Evolutionary conservation across 2,329 filamentous ascomycete species (phyloP).

Genomic region (Fusarium solani-melongenae): DNA sequence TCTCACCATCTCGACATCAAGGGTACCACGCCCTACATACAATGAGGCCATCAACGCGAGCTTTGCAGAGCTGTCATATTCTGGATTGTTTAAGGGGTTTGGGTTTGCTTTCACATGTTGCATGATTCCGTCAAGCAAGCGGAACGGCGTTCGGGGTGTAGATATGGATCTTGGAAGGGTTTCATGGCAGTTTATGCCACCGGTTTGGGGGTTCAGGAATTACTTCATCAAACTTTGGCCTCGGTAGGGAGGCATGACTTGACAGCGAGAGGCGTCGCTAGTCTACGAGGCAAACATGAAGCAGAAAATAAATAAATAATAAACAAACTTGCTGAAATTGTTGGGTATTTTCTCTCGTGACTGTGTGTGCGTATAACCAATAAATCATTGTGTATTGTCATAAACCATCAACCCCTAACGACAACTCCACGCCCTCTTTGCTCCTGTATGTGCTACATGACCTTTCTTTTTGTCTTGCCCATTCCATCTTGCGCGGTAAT

Average conservation of each 20-base stretch:
- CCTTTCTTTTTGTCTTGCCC: constrained; percentile 4
- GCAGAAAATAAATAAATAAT: constrained; percentile 24
- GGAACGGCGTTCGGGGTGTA: constrained; percentile 34
- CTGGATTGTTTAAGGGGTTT: constrained; percentile 25
- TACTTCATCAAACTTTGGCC: constrained; percentile 10
- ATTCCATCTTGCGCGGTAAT: constrained; percentile 18
- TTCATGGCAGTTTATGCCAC: constrained; percentile 20
- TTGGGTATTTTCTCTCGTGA: constrained; percentile 33
- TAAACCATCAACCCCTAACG: constrained; percentile 24
- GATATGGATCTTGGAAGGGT: not conserved
- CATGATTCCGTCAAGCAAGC: constrained; percentile 29
- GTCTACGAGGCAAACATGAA: constrained; percentile 10
- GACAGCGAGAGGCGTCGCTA: constrained; percentile 1
- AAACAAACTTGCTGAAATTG: constrained; percentile 17
- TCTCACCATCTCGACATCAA: constrained; percentile 8
- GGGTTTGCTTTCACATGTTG: constrained; percentile 19
- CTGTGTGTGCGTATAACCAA: constrained; percentile 1
- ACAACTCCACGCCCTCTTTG: constrained; percentile 32
- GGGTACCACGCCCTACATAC: not conserved
- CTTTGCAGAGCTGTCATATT: constrained; percentile 8
- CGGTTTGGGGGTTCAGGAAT: constrained; percentile 5
- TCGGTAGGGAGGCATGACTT: not conserved
- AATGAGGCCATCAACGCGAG: constrained; percentile 7
- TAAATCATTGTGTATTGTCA: constrained; percentile 20
- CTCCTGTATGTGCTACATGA: constrained; percentile 18